These are phyloP conservation scores for Mortierella sp. DNA, from an alignment of 371 early-diverging fungal genomes.

Conservation along the genomic window DNA sequence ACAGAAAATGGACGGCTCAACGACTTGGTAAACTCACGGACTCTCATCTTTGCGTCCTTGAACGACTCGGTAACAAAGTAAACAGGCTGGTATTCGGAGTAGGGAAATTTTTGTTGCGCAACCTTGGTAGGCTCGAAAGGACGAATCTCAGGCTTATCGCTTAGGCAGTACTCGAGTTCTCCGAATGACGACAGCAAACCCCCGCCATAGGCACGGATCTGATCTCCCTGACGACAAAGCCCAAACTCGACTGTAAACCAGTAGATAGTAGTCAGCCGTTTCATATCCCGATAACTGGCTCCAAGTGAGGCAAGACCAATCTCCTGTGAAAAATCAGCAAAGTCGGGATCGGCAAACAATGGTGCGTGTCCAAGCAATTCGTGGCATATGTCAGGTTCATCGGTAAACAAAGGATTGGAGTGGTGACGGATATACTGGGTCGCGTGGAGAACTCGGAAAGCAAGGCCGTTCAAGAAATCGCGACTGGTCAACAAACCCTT, in stretches of 20 bases:
- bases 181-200: constrained; percentile 97
- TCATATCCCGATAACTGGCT: constrained; percentile 92
- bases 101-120: constrained; percentile 89
- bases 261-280: constrained; percentile 91
- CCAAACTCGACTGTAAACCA: constrained; percentile 98
- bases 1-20: constrained; percentile 91
- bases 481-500: constrained; percentile 95
- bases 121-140: constrained; percentile 91
- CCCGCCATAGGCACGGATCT: constrained; percentile 93
- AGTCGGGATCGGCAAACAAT: constrained; percentile 95
- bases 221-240: constrained; percentile 85
- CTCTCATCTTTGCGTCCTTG: constrained; percentile 91
- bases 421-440: constrained; percentile 98
- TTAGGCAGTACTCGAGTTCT: constrained; percentile 89
- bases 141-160: constrained; percentile 83
- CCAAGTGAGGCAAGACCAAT: constrained; percentile 96
- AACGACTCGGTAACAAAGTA: constrained; percentile 97
- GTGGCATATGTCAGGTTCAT: constrained; percentile 94
- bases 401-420: constrained; percentile 93
- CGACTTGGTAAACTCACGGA: constrained; percentile 86
- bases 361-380: constrained; percentile 90
- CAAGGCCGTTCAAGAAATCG: constrained; percentile 97
- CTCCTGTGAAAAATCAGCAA: constrained; percentile 96
- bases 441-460: constrained; percentile 97
- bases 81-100: constrained; percentile 94